A percentile compares a stretch with the other conserved stretches of the same genome.
Conservation (phyloP, 371 early-diverging fungal genomes). For the Rozella allomycis region DNA sequence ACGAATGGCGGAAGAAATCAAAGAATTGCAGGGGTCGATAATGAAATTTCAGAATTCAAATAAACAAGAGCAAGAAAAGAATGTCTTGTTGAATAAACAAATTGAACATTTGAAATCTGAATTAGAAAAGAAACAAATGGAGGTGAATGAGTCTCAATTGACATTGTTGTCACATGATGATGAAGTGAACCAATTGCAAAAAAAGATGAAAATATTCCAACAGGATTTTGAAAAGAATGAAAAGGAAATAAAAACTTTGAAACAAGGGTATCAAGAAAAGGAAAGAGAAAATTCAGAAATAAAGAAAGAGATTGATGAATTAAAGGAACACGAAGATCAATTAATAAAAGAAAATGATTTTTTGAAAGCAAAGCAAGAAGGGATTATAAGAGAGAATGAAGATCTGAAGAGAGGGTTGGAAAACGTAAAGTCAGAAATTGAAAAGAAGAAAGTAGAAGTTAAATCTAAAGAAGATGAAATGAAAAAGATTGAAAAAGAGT, state of each 20-base stretch:
- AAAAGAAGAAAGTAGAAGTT: slow-evolving; percentile 3
- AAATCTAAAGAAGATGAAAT: slow-evolving; percentile 16
- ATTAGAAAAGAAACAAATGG: slow-evolving; percentile 38
- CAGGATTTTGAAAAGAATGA: slow-evolving; percentile 9
- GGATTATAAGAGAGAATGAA: neutral
- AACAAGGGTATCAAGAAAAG: slow-evolving; percentile 45
- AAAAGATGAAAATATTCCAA: slow-evolving; percentile 18
- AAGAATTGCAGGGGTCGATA: no score
- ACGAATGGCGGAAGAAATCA: no score
- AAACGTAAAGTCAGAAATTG: no score
- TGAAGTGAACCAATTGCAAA: slow-evolving; percentile 49
- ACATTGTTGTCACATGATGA: slow-evolving; percentile 55
- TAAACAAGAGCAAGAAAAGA: no score
- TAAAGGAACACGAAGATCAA: slow-evolving; percentile 24
- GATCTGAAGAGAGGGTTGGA: no score
- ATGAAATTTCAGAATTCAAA: no score
- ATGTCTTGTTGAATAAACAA: no score
- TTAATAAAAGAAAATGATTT: no score
- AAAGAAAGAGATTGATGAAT: neutral
- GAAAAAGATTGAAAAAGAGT: slow-evolving; percentile 37
- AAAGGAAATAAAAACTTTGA: slow-evolving; percentile 29
- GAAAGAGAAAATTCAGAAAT: slow-evolving; percentile 1
- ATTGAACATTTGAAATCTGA: no score
- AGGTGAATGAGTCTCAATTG: slow-evolving; percentile 35
- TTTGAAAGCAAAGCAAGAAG: neutral